These are phyloP conservation scores for Cordyceps tenuipes DNA, from an alignment of 2,329 filamentous ascomycete genomes.

Conservation along the genomic window DNA sequence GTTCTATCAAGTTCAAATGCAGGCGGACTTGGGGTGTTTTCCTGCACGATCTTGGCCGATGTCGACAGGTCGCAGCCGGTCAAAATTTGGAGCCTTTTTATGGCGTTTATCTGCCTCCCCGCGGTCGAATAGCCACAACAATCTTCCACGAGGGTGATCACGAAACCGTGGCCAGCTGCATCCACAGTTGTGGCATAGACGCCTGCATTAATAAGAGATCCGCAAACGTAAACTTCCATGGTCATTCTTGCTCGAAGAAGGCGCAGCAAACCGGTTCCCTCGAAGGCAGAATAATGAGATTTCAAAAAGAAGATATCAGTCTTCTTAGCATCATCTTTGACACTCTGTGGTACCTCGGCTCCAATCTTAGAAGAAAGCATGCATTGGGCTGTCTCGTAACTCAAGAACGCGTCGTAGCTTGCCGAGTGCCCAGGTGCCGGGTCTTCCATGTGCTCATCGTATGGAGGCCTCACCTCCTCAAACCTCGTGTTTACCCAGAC, in stretches of 20 bases:
- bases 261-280: constrained; percentile 62
- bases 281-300: constrained; percentile 81
- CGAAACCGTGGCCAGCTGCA: constrained; percentile 77
- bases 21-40: not conserved
- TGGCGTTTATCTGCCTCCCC: constrained; percentile 59
- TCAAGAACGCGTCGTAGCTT: constrained; percentile 40
- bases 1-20: not conserved
- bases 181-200: constrained; percentile 89
- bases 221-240: constrained; percentile 83
- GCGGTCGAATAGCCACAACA: constrained; percentile 75
- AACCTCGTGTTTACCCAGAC: constrained; percentile 81
- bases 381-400: constrained; percentile 14
- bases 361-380: constrained; percentile 22
- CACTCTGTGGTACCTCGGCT: constrained; percentile 33
- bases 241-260: constrained; percentile 78
- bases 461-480: constrained; percentile 29
- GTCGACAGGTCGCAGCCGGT: constrained; percentile 63
- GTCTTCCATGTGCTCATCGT: not conserved
- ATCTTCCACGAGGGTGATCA: constrained; percentile 81
- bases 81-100: constrained; percentile 62
- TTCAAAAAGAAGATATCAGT: constrained; percentile 53
- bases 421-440: not conserved
- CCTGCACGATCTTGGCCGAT: constrained; percentile 46
- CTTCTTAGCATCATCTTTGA: constrained; percentile 29
- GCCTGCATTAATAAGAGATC: constrained; percentile 77